phyloP scores from a whole-genome alignment of 2,329 filamentous ascomycete genomes.

The Trichoderma simmonsii region DNA sequence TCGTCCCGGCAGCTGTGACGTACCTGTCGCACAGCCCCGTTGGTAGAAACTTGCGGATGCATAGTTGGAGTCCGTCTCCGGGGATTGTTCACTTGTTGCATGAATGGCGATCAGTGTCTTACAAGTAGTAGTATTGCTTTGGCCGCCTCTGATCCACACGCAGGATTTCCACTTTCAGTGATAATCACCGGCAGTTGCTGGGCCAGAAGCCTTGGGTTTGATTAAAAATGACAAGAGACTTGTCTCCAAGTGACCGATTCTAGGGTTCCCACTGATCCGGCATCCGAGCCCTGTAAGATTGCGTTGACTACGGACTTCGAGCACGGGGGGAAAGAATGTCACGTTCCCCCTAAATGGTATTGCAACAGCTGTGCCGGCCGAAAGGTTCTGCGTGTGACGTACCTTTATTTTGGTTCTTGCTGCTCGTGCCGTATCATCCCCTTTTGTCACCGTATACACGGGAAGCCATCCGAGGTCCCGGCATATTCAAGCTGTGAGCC shows the following conservation, averaged over 20 bases:
- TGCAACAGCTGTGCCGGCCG: neutral
- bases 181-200: neutral
- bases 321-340: neutral
- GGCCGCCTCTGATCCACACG: neutral
- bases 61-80: neutral
- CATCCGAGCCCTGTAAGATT: conserved; percentile 7
- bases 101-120: neutral
- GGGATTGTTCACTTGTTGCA: neutral
- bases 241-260: neutral
- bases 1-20: neutral
- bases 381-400: neutral
- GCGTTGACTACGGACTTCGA: conserved; percentile 1
- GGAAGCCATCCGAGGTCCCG: neutral
- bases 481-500: neutral
- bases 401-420: neutral
- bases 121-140: neutral
- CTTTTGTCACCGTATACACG: neutral
- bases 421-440: neutral
- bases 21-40: neutral
- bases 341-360: neutral
- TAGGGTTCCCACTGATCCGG: neutral
- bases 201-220: neutral
- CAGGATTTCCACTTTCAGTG: neutral
- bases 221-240: neutral
- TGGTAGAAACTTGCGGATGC: neutral